These are phyloP conservation scores for Neopestalotiopsis sp. DNA, from an alignment of 2,329 filamentous ascomycete species.

Conservation along the genomic window DNA sequence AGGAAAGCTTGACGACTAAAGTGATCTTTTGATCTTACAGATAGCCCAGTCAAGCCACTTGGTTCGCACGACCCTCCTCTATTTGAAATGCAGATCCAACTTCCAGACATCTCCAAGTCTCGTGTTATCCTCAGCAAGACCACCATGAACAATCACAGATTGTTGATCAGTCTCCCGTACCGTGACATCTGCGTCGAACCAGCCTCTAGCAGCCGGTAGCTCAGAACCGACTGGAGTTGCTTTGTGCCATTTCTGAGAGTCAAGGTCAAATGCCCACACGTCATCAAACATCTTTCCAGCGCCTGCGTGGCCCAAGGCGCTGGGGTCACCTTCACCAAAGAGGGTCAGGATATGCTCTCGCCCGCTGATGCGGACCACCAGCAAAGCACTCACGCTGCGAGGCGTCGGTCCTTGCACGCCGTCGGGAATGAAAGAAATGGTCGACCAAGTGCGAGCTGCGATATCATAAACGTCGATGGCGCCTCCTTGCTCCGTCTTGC, in stretches of 20 bases:
- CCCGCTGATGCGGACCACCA: background rate
- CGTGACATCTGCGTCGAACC: background rate
- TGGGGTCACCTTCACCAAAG: background rate
- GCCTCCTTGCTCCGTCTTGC: constrained; percentile 62
- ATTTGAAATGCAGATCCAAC: background rate
- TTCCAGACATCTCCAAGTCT: constrained; percentile 3
- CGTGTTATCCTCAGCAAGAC: background rate
- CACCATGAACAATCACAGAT: background rate
- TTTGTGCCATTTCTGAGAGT: background rate
- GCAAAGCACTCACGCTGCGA: background rate
- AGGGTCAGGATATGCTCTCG: background rate
- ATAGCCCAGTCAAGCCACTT: too few species aligned
- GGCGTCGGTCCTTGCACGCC: background rate
- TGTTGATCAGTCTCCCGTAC: background rate
- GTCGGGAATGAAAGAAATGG: background rate
- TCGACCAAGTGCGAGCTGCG: constrained; percentile 28
- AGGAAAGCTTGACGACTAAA: too few species aligned
- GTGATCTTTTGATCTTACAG: too few species aligned
- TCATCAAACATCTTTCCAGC: constrained; percentile 5
- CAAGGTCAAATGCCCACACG: background rate
- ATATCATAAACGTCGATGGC: constrained; percentile 52
- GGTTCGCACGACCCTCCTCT: background rate
- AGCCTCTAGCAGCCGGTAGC: background rate
- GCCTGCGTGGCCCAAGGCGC: background rate
- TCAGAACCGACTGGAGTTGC: background rate